Evolutionary conservation across 306 rosid genomes (phyloP).

Genomic region (Sphenostylis stenocarpa): DNA sequence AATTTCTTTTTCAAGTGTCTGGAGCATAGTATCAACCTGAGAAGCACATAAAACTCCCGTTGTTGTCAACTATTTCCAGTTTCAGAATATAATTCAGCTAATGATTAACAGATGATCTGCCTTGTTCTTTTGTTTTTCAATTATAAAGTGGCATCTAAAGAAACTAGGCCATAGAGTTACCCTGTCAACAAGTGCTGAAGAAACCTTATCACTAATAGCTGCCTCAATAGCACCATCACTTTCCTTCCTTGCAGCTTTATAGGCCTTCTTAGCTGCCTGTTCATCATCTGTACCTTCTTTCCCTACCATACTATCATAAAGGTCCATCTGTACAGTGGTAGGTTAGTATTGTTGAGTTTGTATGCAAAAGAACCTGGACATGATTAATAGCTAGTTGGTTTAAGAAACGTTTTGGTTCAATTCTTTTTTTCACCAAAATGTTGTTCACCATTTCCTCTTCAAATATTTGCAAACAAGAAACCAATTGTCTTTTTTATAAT

Average conservation of each 20-base stretch:
- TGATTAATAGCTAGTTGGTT: background rate
- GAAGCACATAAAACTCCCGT: conserved; percentile 14
- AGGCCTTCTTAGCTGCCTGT: conserved; percentile 42
- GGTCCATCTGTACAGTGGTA: conserved; percentile 38
- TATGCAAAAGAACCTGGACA: background rate
- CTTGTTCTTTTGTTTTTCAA: background rate
- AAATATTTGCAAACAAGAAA: background rate
- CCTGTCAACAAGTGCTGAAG: conserved; percentile 48
- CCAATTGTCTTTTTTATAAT: background rate
- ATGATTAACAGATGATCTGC: conserved; percentile 3
- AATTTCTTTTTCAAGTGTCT: conserved; percentile 81
- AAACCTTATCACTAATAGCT: conserved; percentile 38
- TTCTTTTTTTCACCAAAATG: background rate
- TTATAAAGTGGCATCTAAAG: conserved; percentile 5
- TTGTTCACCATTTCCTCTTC: background rate
- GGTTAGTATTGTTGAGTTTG: conserved; percentile 23
- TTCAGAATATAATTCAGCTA: conserved; percentile 20
- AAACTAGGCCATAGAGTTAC: conserved; percentile 34
- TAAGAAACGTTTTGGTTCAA: background rate
- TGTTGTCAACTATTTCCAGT: conserved; percentile 10
- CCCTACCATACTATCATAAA: conserved; percentile 55
- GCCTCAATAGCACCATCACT: conserved; percentile 39
- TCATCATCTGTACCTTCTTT: conserved; percentile 48
- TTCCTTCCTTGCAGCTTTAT: conserved; percentile 54
- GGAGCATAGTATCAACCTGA: conserved; percentile 83